These are phyloP conservation scores for Planoprotostelium fungivorum DNA, from an alignment of 78 protist genomes.

Conservation along the genomic window DNA sequence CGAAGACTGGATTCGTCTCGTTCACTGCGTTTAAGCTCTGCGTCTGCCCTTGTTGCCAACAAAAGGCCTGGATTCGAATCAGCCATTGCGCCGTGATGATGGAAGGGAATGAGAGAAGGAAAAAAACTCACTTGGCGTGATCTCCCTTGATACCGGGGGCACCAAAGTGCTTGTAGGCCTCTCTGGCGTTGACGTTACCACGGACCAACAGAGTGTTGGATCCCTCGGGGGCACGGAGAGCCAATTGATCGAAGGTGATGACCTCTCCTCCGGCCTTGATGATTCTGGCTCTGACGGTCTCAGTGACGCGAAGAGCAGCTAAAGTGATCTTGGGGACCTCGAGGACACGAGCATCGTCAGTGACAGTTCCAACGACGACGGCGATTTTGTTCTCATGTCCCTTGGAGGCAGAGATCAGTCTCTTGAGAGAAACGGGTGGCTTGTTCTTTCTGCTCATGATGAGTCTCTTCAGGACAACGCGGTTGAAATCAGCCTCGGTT, in stretches of 20 bases:
- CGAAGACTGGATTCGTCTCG: too few relatives aligned
- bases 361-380: constrained; percentile 96
- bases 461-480: constrained; percentile 89
- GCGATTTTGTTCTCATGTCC: constrained; percentile 79
- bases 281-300: constrained; percentile 95
- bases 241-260: constrained; percentile 99
- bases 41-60: not conserved
- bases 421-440: constrained; percentile 87
- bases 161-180: constrained; percentile 95
- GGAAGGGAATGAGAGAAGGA: not conserved
- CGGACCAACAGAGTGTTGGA: constrained; percentile 92
- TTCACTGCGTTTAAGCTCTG: not conserved
- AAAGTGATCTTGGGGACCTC: constrained; percentile 88
- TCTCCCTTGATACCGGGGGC: constrained; percentile 91
- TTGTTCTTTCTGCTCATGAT: constrained; percentile 80
- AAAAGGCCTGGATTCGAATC: not conserved
- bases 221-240: constrained; percentile 93
- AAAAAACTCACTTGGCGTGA: constrained; percentile 21
- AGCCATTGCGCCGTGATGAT: not conserved
- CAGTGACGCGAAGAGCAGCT: constrained; percentile 95
- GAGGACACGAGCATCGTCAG: constrained; percentile 94
- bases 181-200: constrained; percentile 89
- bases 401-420: constrained; percentile 70
- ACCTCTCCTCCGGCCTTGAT: constrained; percentile 94
- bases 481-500: constrained; percentile 94